Percentiles rank a stretch among this genome's conserved stretches.
These are phyloP conservation scores for Yamadazyma siamensis DNA, from an alignment of 1,139 yeast species.

Conservation along the genomic window DNA sequence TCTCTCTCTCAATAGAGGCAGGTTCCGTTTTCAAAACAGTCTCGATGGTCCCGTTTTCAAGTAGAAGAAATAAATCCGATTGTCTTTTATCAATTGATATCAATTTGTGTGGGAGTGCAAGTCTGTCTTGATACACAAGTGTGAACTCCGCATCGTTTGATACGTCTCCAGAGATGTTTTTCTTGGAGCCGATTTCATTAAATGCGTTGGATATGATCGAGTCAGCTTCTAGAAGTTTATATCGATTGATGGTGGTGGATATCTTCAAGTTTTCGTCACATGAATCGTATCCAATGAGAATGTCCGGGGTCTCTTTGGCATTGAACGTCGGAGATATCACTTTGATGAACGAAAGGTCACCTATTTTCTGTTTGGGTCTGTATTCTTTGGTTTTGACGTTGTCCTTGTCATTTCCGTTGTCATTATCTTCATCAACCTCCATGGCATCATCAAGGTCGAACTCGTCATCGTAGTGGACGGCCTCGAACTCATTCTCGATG, in stretches of 20 bases:
- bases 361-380: slow-evolving; percentile 16
- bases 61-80: slow-evolving; percentile 3
- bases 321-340: slow-evolving; percentile 43
- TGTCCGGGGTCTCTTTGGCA: slow-evolving; percentile 31
- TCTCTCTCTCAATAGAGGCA: slow-evolving; percentile 24
- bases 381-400: slow-evolving; percentile 4
- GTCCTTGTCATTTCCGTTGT: no score
- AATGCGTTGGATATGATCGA: slow-evolving; percentile 30
- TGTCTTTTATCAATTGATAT: neutral
- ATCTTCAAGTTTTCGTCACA: slow-evolving; percentile 16
- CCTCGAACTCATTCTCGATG: slow-evolving; percentile 13
- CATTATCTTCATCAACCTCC: slow-evolving; percentile 8
- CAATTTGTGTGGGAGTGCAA: slow-evolving; percentile 5
- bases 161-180: slow-evolving; percentile 14
- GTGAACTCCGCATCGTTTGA: slow-evolving; percentile 9
- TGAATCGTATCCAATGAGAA: slow-evolving; percentile 33
- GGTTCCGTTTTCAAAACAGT: neutral
- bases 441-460: slow-evolving; percentile 12
- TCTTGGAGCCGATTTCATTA: slow-evolving; percentile 28
- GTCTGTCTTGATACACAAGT: slow-evolving; percentile 16
- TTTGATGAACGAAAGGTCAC: slow-evolving; percentile 27
- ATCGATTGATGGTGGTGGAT: slow-evolving; percentile 34
- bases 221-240: slow-evolving; percentile 27
- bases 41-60: slow-evolving; percentile 29
- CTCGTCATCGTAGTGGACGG: slow-evolving; percentile 19